phyloP scores from a whole-genome alignment of 2,329 filamentous ascomycete species.

The Colletotrichum eleusines region DNA sequence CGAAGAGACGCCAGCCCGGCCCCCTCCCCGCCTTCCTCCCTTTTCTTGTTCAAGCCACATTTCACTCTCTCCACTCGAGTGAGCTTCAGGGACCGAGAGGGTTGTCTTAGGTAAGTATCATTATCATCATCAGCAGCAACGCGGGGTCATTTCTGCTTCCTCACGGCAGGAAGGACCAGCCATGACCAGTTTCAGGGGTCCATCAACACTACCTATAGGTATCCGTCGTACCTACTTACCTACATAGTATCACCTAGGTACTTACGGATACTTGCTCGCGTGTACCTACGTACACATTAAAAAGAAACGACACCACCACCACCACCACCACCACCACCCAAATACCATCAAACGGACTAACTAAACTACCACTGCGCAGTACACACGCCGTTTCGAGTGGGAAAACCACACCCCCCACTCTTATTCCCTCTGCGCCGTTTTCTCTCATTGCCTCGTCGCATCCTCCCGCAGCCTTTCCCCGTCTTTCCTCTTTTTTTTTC shows the following conservation, averaged over 20 bases:
- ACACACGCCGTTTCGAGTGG: conserved; percentile 16
- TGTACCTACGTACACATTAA: not conserved
- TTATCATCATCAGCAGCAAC: not conserved
- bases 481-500: not conserved
- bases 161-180: conserved; percentile 16
- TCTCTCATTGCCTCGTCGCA: conserved; percentile 17
- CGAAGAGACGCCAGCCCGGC: too few species aligned
- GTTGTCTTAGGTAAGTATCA: not conserved
- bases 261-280: too few species aligned
- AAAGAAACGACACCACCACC: not conserved
- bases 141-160: conserved; percentile 34
- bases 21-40: not conserved
- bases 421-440: conserved; percentile 26
- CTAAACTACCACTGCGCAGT: too few species aligned
- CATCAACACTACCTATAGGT: too few species aligned
- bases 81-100: not conserved
- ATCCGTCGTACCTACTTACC: not conserved
- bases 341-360: too few species aligned
- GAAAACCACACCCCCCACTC: conserved; percentile 19
- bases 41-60: conserved; percentile 19
- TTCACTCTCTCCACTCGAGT: not conserved
- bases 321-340: too few species aligned
- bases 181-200: conserved; percentile 37
- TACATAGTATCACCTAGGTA: too few species aligned
- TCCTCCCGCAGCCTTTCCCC: conserved; percentile 22